Conservation (phyloP, 371 early-diverging fungal species). For the Chytridium lagenaria region DNA sequence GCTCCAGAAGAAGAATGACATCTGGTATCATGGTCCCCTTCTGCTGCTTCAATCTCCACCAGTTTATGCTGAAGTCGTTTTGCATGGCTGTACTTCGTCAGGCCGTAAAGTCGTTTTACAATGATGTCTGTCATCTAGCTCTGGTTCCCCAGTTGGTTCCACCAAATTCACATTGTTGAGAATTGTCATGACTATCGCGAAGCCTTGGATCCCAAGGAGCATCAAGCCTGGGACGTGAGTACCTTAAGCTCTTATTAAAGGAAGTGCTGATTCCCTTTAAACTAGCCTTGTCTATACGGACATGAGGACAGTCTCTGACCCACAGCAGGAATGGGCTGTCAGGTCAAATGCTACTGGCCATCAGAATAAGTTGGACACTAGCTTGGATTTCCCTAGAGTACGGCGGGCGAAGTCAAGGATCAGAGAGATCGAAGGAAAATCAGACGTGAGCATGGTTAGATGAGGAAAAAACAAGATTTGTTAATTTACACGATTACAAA, state of each 20-base stretch:
- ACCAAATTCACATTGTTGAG: no score
- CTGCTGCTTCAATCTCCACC: slow-evolving; percentile 41
- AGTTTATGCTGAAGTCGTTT: slow-evolving; percentile 63
- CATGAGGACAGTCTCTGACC: slow-evolving; percentile 34
- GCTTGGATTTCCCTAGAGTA: slow-evolving; percentile 29
- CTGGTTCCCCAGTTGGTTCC: no score
- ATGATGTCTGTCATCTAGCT: not conserved
- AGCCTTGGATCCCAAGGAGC: no score
- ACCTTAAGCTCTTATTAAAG: not conserved
- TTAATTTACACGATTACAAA: not conserved
- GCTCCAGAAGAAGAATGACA: slow-evolving; percentile 82
- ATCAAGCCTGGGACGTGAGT: no score
- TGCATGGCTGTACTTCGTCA: slow-evolving; percentile 62
- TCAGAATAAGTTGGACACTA: not conserved
- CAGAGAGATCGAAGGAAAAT: slow-evolving; percentile 24
- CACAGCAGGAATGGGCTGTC: slow-evolving; percentile 7
- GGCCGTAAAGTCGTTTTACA: slow-evolving; percentile 9
- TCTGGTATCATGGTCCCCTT: slow-evolving; percentile 52
- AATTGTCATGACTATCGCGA: no score
- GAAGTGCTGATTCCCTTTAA: not conserved
- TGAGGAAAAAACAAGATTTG: slow-evolving; percentile 15
- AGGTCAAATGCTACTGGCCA: not conserved
- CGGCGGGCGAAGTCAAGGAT: slow-evolving; percentile 27
- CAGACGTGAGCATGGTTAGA: slow-evolving; percentile 24
- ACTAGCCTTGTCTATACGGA: slow-evolving; percentile 32